These are phyloP conservation scores for Paramecium sexaurelia DNA, from an alignment of 73 alveolate genomes.

Conservation along the genomic window DNA sequence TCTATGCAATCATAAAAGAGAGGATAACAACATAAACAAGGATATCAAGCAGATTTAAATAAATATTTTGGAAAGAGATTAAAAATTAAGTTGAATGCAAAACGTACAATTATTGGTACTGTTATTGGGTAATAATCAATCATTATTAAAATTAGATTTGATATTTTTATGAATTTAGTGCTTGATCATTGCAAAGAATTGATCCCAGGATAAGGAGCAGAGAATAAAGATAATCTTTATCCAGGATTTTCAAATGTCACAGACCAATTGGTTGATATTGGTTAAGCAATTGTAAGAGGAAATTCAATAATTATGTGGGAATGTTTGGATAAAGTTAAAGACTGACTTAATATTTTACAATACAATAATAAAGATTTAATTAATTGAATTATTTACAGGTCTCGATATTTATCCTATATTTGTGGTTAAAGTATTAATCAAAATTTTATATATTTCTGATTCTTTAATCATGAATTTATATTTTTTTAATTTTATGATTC, in stretches of 20 bases:
- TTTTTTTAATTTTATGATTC: no score
- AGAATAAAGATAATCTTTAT: conserved; percentile 50
- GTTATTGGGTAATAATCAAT: conserved; percentile 27
- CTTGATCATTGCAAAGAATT: conserved; percentile 83
- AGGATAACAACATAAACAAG: conserved; percentile 58
- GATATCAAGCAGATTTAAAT: conserved; percentile 53
- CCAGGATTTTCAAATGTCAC: conserved; percentile 60
- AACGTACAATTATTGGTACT: conserved; percentile 45
- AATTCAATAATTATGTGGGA: conserved; percentile 93
- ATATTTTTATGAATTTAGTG: conserved; percentile 90
- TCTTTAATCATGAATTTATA: not conserved
- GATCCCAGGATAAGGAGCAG: conserved; percentile 62
- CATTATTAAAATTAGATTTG: conserved; percentile 74
- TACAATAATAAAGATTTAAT: not conserved
- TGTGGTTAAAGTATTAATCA: not conserved
- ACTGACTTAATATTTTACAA: not conserved
- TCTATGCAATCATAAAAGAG: conserved; percentile 47
- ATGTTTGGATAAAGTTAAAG: conserved; percentile 83
- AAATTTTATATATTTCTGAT: not conserved
- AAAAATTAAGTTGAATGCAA: conserved; percentile 42
- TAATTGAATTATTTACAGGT: not conserved
- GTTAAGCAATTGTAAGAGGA: conserved; percentile 93
- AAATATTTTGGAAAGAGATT: conserved; percentile 51
- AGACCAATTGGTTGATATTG: conserved; percentile 82
- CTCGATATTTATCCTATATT: not conserved